A percentile compares a stretch with the other conserved stretches of the same genome.
phyloP scores from a whole-genome alignment of 2,329 filamentous ascomycete species.

The Trichoderma guizhouense region DNA sequence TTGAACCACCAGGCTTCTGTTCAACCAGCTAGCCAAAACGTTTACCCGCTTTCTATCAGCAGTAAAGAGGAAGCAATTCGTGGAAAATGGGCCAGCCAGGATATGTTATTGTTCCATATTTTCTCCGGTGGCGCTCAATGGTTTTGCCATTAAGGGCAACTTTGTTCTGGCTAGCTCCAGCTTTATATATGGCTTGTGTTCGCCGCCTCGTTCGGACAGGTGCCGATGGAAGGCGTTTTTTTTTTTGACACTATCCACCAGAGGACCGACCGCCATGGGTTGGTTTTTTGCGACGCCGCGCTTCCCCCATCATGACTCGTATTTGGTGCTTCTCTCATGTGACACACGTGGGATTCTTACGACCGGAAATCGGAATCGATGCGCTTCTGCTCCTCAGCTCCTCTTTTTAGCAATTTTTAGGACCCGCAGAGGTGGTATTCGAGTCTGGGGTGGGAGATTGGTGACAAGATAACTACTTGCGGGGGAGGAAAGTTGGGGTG shows the following conservation, averaged over 20 bases:
- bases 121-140: conserved; percentile 14
- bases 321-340: background rate
- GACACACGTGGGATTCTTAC: background rate
- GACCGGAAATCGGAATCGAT: background rate
- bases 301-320: background rate
- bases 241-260: background rate
- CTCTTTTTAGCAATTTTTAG: background rate
- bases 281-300: background rate
- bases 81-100: background rate
- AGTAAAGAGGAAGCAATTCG: background rate
- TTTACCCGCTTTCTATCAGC: background rate
- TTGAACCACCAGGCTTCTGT: background rate
- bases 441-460: background rate
- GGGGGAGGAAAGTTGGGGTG: background rate
- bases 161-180: background rate
- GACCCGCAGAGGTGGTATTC: background rate
- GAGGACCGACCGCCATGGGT: background rate
- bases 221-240: background rate
- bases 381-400: background rate
- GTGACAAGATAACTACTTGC: background rate
- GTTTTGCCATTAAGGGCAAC: background rate
- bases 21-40: background rate
- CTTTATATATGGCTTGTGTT: background rate
- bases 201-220: background rate
- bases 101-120: background rate